Conservation (phyloP, 352 stramenopile genomes). For the Aphanomyces euteiches region DNA sequence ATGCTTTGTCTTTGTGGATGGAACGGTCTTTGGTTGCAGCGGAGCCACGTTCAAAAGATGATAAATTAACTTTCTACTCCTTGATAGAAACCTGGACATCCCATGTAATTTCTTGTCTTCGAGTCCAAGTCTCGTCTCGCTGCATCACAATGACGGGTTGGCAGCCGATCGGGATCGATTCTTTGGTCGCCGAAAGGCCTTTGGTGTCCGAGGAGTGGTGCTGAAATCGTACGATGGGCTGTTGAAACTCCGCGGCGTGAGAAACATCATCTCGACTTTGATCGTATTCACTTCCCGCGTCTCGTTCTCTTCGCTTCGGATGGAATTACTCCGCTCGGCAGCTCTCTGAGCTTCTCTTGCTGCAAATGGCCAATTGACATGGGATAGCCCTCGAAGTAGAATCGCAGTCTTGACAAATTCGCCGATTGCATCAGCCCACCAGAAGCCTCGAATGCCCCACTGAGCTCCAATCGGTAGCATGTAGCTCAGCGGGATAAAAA, state of each 20-base stretch:
- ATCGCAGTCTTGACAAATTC: conserved; percentile 16
- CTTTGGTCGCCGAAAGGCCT: neutral
- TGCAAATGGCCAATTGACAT: conserved; percentile 21
- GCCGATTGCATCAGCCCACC: conserved; percentile 1
- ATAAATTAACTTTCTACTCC: no score
- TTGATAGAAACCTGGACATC: no score
- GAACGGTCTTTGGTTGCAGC: no score
- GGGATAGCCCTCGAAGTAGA: neutral
- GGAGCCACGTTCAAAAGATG: no score
- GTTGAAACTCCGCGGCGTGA: conserved; percentile 10
- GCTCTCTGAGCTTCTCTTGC: conserved; percentile 5
- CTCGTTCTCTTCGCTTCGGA: neutral
- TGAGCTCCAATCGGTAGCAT: conserved; percentile 1
- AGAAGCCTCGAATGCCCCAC: conserved; percentile 21
- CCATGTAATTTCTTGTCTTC: no score
- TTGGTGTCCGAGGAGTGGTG: neutral
- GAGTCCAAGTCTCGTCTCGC: no score
- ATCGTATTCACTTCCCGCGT: conserved; percentile 1
- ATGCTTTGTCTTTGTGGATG: no score
- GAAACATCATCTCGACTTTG: conserved; percentile 5
- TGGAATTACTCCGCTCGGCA: neutral
- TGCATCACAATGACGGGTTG: neutral
- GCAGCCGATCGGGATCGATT: neutral
- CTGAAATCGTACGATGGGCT: conserved; percentile 10
- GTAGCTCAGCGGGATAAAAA: conserved; percentile 16